These are phyloP conservation scores for Boletus subcaerulescens DNA, from an alignment of 768 basidiomycete genomes.

Conservation along the genomic window DNA sequence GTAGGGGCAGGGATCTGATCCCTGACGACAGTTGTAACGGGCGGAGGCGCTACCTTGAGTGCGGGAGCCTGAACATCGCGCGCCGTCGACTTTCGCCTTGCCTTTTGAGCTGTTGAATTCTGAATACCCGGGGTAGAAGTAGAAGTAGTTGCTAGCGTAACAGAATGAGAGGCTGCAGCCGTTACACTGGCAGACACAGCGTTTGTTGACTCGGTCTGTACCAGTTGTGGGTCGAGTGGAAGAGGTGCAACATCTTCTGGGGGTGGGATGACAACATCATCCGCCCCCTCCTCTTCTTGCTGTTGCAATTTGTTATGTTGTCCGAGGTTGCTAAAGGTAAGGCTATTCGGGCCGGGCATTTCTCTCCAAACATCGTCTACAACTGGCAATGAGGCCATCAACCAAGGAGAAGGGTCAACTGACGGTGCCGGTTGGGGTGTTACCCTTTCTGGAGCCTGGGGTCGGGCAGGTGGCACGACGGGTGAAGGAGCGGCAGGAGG, in stretches of 20 bases:
- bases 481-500: conserved; percentile 19
- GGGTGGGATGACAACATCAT: conserved; percentile 17
- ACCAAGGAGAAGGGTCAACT: conserved; percentile 55
- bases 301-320: conserved; percentile 57
- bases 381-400: conserved; percentile 43
- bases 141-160: conserved; percentile 9
- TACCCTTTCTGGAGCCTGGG: conserved; percentile 38
- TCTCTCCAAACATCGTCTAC: conserved; percentile 49
- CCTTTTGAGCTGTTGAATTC: conserved; percentile 20
- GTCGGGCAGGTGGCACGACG: conserved; percentile 18
- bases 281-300: conserved; percentile 28
- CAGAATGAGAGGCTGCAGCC: conserved; percentile 2
- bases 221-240: conserved; percentile 9
- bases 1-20: conserved; percentile 25
- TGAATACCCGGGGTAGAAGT: conserved; percentile 15
- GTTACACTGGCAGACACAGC: conserved; percentile 1
- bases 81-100: conserved; percentile 27
- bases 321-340: conserved; percentile 56
- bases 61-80: conserved; percentile 24
- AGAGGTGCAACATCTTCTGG: conserved; percentile 14
- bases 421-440: conserved; percentile 19
- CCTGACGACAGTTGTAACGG: conserved; percentile 8
- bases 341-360: conserved; percentile 43
- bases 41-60: conserved; percentile 14
- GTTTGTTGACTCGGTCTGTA: conserved; percentile 16